These are phyloP conservation scores for Acacia acuminata DNA, from an alignment of 306 rosid genomes.

Conservation along the genomic window DNA sequence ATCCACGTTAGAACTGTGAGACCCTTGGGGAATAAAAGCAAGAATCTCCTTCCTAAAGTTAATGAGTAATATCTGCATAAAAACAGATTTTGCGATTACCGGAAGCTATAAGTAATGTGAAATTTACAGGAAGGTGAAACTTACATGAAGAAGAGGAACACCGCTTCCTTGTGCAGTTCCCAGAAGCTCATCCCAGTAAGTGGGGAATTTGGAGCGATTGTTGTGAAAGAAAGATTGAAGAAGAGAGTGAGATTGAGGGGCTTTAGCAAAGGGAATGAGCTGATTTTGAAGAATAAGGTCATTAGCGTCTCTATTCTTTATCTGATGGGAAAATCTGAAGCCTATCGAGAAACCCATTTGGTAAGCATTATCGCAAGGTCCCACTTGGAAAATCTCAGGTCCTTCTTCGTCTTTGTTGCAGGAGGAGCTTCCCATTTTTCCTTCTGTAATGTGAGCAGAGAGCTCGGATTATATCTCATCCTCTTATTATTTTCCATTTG, in stretches of 20 bases:
- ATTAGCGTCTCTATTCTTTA: slow-evolving; percentile 30
- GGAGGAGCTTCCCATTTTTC: not conserved
- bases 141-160: slow-evolving; percentile 71
- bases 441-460: not conserved
- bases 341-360: slow-evolving; percentile 71
- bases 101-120: not conserved
- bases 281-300: slow-evolving; percentile 12
- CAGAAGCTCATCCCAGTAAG: slow-evolving; percentile 69
- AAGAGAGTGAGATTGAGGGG: slow-evolving; percentile 53
- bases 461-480: not conserved
- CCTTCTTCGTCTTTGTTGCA: not conserved
- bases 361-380: slow-evolving; percentile 33
- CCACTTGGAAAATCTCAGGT: slow-evolving; percentile 17
- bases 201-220: slow-evolving; percentile 56
- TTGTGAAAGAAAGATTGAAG: slow-evolving; percentile 50
- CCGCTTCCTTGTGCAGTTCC: slow-evolving; percentile 78
- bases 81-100: not conserved
- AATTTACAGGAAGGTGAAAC: not conserved
- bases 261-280: slow-evolving; percentile 18
- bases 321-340: slow-evolving; percentile 53
- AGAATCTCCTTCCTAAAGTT: slow-evolving; percentile 89
- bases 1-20: slow-evolving; percentile 1
- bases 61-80: slow-evolving; percentile 63
- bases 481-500: not conserved
- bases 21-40: slow-evolving; percentile 58